These are phyloP conservation scores for Calendula officinalis DNA, from an alignment of 129 eudicot genomes.

Conservation along the genomic window DNA sequence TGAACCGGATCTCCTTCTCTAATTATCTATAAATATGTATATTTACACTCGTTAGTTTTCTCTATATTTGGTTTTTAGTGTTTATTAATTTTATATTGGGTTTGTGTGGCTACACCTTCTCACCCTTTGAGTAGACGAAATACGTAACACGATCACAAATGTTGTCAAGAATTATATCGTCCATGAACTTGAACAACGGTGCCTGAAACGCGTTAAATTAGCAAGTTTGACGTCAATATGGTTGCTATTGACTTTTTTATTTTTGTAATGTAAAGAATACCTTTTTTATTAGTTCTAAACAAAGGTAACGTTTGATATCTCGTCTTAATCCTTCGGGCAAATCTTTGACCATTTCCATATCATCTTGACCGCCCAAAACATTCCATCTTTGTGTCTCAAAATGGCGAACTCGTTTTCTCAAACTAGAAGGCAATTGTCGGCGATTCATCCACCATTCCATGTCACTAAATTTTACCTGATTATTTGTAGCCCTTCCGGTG, in stretches of 20 bases:
- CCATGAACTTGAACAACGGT: slow-evolving; percentile 52
- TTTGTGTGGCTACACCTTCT: slow-evolving; percentile 41
- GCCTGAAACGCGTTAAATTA: slow-evolving; percentile 37
- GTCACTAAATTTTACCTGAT: slow-evolving; percentile 49
- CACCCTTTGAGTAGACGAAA: slow-evolving; percentile 45
- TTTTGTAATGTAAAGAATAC: slow-evolving; percentile 2
- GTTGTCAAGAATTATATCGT: slow-evolving; percentile 59
- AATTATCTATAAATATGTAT: slow-evolving; percentile 31
- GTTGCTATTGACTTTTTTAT: neutral
- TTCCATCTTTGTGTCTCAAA: slow-evolving; percentile 54
- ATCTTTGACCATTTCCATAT: slow-evolving; percentile 53
- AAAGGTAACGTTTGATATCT: slow-evolving; percentile 64
- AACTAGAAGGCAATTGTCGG: slow-evolving; percentile 47
- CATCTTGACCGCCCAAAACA: slow-evolving; percentile 51
- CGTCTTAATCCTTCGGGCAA: slow-evolving; percentile 59
- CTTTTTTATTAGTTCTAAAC: slow-evolving; percentile 57
- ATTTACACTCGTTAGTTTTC: neutral
- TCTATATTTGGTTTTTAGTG: neutral
- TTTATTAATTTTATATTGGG: neutral
- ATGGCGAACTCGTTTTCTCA: slow-evolving; percentile 54
- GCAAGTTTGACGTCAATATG: slow-evolving; percentile 5
- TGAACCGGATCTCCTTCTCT: slow-evolving; percentile 68
- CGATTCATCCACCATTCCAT: slow-evolving; percentile 73
- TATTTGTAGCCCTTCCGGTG: slow-evolving; percentile 40
- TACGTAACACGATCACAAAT: slow-evolving; percentile 63